A percentile compares a stretch with the other conserved stretches of the same genome.
These are phyloP conservation scores for Lophiostoma macrostomum DNA, from an alignment of 495 filamentous ascomycete genomes.

Conservation along the genomic window DNA sequence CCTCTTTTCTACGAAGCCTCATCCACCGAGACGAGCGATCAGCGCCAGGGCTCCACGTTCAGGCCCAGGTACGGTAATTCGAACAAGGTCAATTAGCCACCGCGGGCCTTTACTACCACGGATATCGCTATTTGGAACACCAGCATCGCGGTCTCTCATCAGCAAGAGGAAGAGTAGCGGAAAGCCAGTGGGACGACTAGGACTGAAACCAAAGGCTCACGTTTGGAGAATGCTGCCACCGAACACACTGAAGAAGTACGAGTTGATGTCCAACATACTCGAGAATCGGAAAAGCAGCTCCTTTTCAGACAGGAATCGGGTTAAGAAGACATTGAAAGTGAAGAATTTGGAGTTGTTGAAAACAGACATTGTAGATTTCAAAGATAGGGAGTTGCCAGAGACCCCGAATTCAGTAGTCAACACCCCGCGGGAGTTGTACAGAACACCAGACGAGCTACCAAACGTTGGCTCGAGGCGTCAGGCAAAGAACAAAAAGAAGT, in stretches of 20 bases:
- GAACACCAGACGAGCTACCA: background rate
- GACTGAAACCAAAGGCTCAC: slow-evolving; percentile 8
- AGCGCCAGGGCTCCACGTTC: slow-evolving; percentile 15
- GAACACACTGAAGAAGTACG: background rate
- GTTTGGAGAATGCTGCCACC: slow-evolving; percentile 10
- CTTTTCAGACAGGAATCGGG: slow-evolving; percentile 8
- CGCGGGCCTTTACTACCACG: background rate
- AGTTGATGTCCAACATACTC: background rate
- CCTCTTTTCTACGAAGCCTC: background rate
- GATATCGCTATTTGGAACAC: background rate
- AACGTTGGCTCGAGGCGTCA: background rate
- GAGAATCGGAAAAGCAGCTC: slow-evolving; percentile 1
- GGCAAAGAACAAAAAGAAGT: background rate
- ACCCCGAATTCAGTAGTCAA: slow-evolving; percentile 15
- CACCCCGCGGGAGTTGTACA: slow-evolving; percentile 22
- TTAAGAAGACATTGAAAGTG: slow-evolving; percentile 8
- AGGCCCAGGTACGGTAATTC: background rate
- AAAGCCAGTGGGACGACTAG: slow-evolving; percentile 4
- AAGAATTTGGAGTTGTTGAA: slow-evolving; percentile 9
- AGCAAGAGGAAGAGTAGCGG: slow-evolving; percentile 11
- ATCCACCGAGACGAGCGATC: slow-evolving; percentile 13
- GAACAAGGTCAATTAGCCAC: background rate
- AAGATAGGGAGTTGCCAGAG: slow-evolving; percentile 7
- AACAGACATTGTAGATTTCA: slow-evolving; percentile 23
- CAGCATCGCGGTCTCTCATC: slow-evolving; percentile 12